Evolutionary conservation across 2,329 filamentous ascomycete genomes (phyloP).

Genomic region (Xylaria polymorpha): DNA sequence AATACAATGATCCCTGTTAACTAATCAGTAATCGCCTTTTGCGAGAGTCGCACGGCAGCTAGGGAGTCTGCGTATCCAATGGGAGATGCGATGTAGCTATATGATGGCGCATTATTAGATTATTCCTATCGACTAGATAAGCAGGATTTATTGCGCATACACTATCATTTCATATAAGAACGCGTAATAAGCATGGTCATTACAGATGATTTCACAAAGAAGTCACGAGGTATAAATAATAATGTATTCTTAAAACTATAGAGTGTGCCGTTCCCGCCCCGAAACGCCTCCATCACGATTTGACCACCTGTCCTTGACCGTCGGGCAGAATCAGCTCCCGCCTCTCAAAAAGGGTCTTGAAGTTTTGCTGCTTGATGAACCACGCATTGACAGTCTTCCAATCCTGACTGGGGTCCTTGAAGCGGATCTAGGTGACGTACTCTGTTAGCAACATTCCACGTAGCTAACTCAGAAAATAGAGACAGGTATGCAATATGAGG

Average conservation of each 20-base stretch:
- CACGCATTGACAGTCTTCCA: constrained; percentile 71
- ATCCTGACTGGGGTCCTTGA: constrained; percentile 65
- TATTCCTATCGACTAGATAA: neutral
- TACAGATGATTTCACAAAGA: too few species aligned
- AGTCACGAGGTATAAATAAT: neutral
- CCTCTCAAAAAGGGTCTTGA: constrained; percentile 59
- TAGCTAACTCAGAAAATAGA: neutral
- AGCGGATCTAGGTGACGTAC: constrained; percentile 57
- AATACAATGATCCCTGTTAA: constrained; percentile 73
- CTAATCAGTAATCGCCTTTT: constrained; percentile 74
- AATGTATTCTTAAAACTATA: constrained; percentile 9
- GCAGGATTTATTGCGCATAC: neutral
- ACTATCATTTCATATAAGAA: neutral
- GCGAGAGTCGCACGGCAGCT: constrained; percentile 73
- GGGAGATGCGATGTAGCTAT: neutral
- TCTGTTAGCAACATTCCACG: constrained; percentile 11
- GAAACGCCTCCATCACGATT: constrained; percentile 15
- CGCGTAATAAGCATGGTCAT: constrained; percentile 6
- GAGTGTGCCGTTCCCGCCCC: neutral
- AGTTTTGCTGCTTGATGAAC: constrained; percentile 72
- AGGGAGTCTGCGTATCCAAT: constrained; percentile 58
- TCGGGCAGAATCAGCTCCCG: constrained; percentile 58
- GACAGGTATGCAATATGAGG: neutral
- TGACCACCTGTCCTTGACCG: constrained; percentile 4
- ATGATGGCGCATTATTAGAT: neutral